Percentiles rank a stretch among this genome's conserved stretches.
Conservation (phyloP, 2,329 filamentous ascomycete genomes). For the Phaeosphaeria sp. region DNA sequence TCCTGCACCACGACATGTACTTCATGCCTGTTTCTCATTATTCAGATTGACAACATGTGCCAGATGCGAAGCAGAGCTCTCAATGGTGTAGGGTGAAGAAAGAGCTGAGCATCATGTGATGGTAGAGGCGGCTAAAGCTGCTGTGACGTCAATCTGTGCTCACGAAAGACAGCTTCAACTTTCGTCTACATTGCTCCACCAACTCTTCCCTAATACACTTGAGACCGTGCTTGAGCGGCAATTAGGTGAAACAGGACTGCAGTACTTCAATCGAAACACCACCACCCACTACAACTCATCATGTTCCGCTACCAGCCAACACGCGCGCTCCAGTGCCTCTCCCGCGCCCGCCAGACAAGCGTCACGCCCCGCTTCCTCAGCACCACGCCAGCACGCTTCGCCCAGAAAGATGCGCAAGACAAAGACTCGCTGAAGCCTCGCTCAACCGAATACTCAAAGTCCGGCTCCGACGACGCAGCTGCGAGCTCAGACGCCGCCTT, state of each 20-base stretch:
- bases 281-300: not conserved
- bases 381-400: slow-evolving; percentile 26
- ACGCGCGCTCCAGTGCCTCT: slow-evolving; percentile 27
- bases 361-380: slow-evolving; percentile 30
- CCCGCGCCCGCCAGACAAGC: slow-evolving; percentile 15
- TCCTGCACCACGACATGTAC: not conserved
- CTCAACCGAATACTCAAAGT: slow-evolving; percentile 71
- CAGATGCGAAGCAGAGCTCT: no score
- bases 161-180: slow-evolving; percentile 4
- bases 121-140: slow-evolving; percentile 2
- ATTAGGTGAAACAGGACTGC: not conserved
- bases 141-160: slow-evolving; percentile 13
- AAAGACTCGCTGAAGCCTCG: slow-evolving; percentile 69
- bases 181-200: not conserved
- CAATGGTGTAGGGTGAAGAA: no score
- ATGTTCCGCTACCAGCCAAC: slow-evolving; percentile 36
- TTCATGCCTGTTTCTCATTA: not conserved
- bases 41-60: not conserved
- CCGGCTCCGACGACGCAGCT: slow-evolving; percentile 67
- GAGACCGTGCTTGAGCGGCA: not conserved
- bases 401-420: slow-evolving; percentile 54
- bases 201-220: not conserved
- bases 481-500: slow-evolving; percentile 69
- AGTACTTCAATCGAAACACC: not conserved
- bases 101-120: not conserved